These are phyloP conservation scores for Podosphaera xanthii DNA, from an alignment of 2,329 filamentous ascomycete species.

Conservation along the genomic window DNA sequence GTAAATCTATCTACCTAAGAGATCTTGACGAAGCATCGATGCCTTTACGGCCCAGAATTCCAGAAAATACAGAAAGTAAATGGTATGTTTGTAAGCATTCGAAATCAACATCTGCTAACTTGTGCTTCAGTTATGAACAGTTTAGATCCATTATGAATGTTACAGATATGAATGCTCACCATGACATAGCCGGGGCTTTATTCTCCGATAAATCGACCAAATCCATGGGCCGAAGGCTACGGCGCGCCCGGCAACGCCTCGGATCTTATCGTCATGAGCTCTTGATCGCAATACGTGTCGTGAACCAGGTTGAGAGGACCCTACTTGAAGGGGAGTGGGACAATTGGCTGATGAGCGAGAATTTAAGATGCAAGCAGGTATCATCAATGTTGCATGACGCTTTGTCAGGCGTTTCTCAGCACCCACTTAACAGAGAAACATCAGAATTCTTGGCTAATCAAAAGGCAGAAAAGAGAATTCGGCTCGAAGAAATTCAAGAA, in stretches of 20 bases:
- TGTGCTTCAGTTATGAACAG: conserved; percentile 27
- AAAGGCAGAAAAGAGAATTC: conserved; percentile 8
- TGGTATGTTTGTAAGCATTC: conserved; percentile 19
- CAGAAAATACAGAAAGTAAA: conserved; percentile 21
- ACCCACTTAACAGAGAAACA: background rate
- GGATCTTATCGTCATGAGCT: conserved; percentile 75
- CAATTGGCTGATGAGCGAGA: conserved; percentile 71
- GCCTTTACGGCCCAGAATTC: conserved; percentile 7
- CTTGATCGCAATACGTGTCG: conserved; percentile 68
- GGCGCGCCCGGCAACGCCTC: conserved; percentile 60
- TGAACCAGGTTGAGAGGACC: conserved; percentile 75
- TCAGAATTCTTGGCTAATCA: background rate
- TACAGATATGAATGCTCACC: conserved; percentile 33
- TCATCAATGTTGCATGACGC: conserved; percentile 22
- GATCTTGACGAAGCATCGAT: conserved; percentile 46
- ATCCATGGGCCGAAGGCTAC: conserved; percentile 37
- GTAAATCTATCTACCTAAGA: conserved; percentile 58
- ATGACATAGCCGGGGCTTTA: conserved; percentile 26
- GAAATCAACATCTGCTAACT: conserved; percentile 4
- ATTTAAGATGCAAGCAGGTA: conserved; percentile 45
- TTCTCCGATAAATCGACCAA: conserved; percentile 26
- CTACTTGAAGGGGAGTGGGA: conserved; percentile 79
- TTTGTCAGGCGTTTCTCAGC: conserved; percentile 6
- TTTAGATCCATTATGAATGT: conserved; percentile 35
- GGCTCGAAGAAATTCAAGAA: conserved; percentile 12